Conservation (phyloP, 176 grass and related monocot genomes). For the Thalia dealbata region DNA sequence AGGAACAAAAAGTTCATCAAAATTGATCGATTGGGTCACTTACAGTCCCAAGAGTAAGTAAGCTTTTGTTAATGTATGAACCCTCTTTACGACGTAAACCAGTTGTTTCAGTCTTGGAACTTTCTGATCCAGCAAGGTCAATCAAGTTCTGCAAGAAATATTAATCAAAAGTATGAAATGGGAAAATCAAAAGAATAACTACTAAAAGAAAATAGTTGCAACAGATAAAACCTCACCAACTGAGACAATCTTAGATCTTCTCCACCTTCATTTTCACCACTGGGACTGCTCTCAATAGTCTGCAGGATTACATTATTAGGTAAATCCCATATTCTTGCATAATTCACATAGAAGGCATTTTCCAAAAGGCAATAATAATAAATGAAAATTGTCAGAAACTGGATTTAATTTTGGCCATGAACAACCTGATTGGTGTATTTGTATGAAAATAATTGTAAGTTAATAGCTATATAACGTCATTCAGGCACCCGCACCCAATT, state of each 20-base stretch:
- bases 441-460: too few species aligned
- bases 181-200: constrained; percentile 17
- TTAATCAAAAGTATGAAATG: constrained; percentile 1
- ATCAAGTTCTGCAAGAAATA: constrained; percentile 71
- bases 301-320: constrained; percentile 29
- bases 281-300: constrained; percentile 90
- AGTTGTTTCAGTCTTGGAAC: constrained; percentile 97
- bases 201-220: constrained; percentile 4
- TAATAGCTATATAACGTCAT: too few species aligned
- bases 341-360: constrained; percentile 9
- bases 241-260: constrained; percentile 87
- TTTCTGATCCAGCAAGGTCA: constrained; percentile 97
- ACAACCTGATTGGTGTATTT: neutral
- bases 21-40: constrained; percentile 29
- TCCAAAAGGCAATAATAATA: constrained; percentile 1
- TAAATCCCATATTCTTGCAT: neutral
- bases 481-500: too few species aligned
- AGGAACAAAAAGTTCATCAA: constrained; percentile 1
- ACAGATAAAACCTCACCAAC: constrained; percentile 43
- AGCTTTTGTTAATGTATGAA: constrained; percentile 98
- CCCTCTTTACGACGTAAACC: constrained; percentile 93
- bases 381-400: neutral
- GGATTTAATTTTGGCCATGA: neutral
- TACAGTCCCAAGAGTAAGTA: constrained; percentile 97
- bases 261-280: constrained; percentile 60